Base-by-base conservation (phyloP, 1,284 basidiomycete species). In the Rhodotorula sp. region DNA sequence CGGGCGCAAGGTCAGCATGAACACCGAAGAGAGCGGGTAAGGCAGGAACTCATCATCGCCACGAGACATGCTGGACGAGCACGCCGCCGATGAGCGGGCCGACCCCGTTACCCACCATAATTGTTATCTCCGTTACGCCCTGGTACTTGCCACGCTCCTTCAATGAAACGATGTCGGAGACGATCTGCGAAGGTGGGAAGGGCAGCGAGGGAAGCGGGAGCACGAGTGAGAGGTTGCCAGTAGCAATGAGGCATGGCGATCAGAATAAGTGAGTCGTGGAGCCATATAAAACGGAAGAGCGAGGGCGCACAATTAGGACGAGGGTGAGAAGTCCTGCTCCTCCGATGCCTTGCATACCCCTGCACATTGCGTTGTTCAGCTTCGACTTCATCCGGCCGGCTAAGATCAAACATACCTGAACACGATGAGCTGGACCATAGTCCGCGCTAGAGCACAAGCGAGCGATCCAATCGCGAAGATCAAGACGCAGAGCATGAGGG, bases 321-420 rank as follows among this genome's bases (percentile, higher is more conserved):
- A 89, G 84, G 67, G 86, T 87, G 26, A 87, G 81, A 50, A 89
- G 85, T 0, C 87, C 87, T 11, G 88, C 88, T 66, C 87, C 88
- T 18, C 88, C 88, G 1, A 85, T 84, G 31, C 89, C 88, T 26
- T 87, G 84, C 47, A 89, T 31, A 0, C 79, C 87, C 53, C 90
- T 84, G 73, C 89, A 89, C 4, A 90, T 91, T 91, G 61, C 92
- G 81, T 74, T 89, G 84, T 3, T 87, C 81, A 75, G 91, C 88
- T 0, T 81, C 85, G 76, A 83, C 83, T 4, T 85, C 73, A 88
- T 85, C 0, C 86, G 86, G 15, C 86, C 83, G 28, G 83, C 76
- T 15, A 80, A 72, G 16, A 76, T 6, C 79, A 79, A 53, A 80
- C 40, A 13, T 13, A 44, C 40, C 90, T 84, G 73, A 89, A 89